Percentiles rank a stretch among this genome's conserved stretches.
Evolutionary conservation across 345 rosid genomes (phyloP).

Genomic region (Pistacia integerrima): DNA sequence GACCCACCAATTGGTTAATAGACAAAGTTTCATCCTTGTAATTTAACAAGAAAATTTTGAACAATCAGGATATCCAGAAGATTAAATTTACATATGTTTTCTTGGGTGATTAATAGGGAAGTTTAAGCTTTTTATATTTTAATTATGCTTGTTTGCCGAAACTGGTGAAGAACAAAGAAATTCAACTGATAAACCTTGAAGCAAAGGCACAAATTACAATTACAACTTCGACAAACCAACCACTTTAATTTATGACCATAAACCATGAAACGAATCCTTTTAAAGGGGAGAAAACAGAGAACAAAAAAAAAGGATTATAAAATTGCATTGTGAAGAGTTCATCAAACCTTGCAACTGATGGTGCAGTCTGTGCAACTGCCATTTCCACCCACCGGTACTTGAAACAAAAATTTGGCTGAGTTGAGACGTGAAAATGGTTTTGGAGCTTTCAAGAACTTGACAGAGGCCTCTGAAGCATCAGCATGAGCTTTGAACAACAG

Average conservation of each 20-base stretch:
- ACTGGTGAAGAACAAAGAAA: neutral
- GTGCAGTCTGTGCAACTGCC: slow-evolving; percentile 58
- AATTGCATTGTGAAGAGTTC: neutral
- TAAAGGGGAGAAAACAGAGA: neutral
- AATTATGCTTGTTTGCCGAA: neutral
- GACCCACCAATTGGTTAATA: neutral
- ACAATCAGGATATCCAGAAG: neutral
- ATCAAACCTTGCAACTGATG: slow-evolving; percentile 71
- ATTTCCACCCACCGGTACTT: slow-evolving; percentile 49
- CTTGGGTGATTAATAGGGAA: neutral
- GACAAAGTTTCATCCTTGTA: neutral
- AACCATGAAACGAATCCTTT: neutral
- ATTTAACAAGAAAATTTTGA: neutral
- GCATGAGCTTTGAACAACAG: slow-evolving; percentile 36
- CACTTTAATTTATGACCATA: neutral
- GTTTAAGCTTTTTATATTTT: neutral
- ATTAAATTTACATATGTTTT: neutral
- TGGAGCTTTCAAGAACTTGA: slow-evolving; percentile 75
- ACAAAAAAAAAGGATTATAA: neutral
- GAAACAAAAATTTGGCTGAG: slow-evolving; percentile 69
- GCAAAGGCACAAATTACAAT: neutral
- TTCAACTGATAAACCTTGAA: neutral
- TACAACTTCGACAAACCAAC: neutral
- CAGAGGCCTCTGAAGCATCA: slow-evolving; percentile 40
- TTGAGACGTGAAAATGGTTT: slow-evolving; percentile 52